A percentile compares a stretch with the other conserved stretches of the same genome.
phyloP scores from a whole-genome alignment of 805 yeast species.

The Saitoella complicata region DNA sequence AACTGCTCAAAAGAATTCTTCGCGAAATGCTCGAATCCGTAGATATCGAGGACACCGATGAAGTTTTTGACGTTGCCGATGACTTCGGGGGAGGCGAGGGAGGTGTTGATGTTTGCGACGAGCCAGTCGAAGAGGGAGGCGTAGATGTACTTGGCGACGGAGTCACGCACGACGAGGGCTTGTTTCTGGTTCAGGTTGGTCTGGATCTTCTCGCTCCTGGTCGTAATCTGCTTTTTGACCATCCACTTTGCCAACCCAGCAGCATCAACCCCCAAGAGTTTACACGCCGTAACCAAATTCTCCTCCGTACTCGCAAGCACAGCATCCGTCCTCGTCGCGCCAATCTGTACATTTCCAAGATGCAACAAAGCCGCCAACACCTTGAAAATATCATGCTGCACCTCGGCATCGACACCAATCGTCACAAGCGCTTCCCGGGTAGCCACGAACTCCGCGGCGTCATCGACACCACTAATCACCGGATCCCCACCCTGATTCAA shows the following conservation, averaged over 20 bases:
- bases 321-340: conserved; percentile 74
- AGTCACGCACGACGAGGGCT: conserved; percentile 83
- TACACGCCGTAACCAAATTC: conserved; percentile 63
- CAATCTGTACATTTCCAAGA: conserved; percentile 79
- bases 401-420: conserved; percentile 51
- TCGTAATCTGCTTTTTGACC: conserved; percentile 75
- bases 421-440: conserved; percentile 63
- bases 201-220: conserved; percentile 83
- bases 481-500: conserved; percentile 76
- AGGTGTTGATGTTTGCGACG: conserved; percentile 65
- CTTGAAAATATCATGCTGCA: conserved; percentile 55
- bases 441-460: conserved; percentile 54
- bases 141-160: conserved; percentile 90
- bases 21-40: conserved; percentile 93
- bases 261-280: conserved; percentile 67
- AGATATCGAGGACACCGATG: conserved; percentile 93
- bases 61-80: conserved; percentile 46
- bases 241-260: conserved; percentile 71
- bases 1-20: conserved; percentile 92
- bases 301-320: conserved; percentile 75
- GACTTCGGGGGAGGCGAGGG: conserved; percentile 62
- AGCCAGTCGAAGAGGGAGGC: conserved; percentile 92
- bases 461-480: conserved; percentile 63
- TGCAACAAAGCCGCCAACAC: conserved; percentile 79
- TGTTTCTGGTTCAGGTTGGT: conserved; percentile 69